Percentiles rank a stretch among this genome's conserved stretches.
Evolutionary conservation across 257 asterid species (phyloP).

Genomic region (Anisodus tanguticus): DNA sequence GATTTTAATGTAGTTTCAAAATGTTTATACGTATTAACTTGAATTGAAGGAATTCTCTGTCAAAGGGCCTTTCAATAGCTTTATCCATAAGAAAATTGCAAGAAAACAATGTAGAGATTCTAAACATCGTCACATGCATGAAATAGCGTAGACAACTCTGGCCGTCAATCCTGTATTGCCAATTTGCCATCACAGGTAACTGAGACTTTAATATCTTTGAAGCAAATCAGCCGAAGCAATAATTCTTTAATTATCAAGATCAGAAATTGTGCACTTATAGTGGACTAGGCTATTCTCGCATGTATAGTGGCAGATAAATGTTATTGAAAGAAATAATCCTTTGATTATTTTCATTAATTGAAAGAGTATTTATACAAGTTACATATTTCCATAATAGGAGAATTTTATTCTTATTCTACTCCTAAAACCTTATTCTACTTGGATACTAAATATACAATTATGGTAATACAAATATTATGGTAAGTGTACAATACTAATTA

Average conservation of each 20-base stretch:
- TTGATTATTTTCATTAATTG: too few relatives aligned
- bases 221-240: constrained; percentile 20
- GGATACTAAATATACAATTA: too few relatives aligned
- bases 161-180: not conserved
- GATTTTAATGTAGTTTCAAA: not conserved
- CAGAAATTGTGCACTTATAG: not conserved
- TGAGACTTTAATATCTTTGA: constrained; percentile 12
- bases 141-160: not conserved
- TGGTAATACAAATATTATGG: too few relatives aligned
- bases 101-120: constrained; percentile 6
- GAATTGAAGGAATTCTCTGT: not conserved
- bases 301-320: not conserved
- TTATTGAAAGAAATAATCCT: not conserved
- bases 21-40: not conserved
- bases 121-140: not conserved
- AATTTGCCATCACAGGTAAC: constrained; percentile 10
- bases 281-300: not conserved
- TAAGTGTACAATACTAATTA: too few relatives aligned
- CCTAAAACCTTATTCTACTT: too few relatives aligned
- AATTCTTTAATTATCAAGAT: not conserved
- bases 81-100: not conserved
- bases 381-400: too few relatives aligned
- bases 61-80: constrained; percentile 15
- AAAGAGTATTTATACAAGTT: too few relatives aligned
- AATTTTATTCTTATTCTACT: too few relatives aligned